Base-by-base conservation (phyloP, 1,139 yeast genomes). In the Diutina sp. region DNA sequence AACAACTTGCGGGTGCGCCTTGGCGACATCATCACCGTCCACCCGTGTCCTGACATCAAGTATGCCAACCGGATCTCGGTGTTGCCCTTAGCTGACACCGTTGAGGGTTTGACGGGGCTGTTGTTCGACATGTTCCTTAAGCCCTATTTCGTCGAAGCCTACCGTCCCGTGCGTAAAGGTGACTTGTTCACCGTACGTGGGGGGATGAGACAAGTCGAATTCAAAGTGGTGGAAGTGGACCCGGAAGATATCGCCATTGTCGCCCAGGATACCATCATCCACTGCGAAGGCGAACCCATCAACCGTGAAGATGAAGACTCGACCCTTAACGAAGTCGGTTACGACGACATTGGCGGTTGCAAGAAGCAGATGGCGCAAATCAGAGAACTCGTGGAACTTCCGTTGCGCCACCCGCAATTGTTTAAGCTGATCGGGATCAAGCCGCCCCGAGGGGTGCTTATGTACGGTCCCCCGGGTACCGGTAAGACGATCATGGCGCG, bases 401-500 rank as follows among this genome's bases (percentile, higher is more conserved):
- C 98, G 30, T 81, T 91, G 67, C 87, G 98, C 76, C 98, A 91
- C 71, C 98, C 98, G 58, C 98, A 91, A 73, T 81, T 91, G 67
- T 91, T 91, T 80, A 91, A 91, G 77, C 85, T 95, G 55, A 91
- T 91, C 68, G 98, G 98, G 81, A 91, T 91, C 69, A 91, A 91
- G 72, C 98, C 98, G 45, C 98, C 98, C 59, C 87, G 89, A 71
- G 98, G 98, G 76, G 86, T 93, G 61, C 81, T 91, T 68, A 90
- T 91, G 97, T 93, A 86, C 69, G 98, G 98, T 66, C 98, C 98
- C 57, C 98, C 98, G 47, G 97, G 97, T 80, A 90, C 97, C 25
- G 97, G 97, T 85, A 90, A 90, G 73, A 90, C 97, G n/a, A 80
- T 93, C 63, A 91, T 93, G 97, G 99, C 99, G 3, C 85, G 99